Percentiles rank a stretch among this genome's conserved stretches.
Conservation (phyloP, 345 rosid species). For the Theobroma cacao region DNA sequence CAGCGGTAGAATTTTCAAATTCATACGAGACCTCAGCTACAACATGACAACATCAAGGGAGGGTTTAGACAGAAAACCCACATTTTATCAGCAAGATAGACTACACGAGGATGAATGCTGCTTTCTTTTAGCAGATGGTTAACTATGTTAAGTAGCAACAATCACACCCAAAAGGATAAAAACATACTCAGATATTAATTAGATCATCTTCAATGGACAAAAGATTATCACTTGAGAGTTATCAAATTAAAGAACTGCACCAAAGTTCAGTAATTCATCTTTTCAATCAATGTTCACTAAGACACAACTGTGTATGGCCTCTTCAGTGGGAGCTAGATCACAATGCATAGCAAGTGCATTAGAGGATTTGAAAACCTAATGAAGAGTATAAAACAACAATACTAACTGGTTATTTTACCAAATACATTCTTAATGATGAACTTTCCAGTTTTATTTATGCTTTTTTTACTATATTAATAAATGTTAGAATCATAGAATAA, state of each 20-base stretch:
- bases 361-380: neutral
- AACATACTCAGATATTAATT: neutral
- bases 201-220: neutral
- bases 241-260: neutral
- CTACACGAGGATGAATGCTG: neutral
- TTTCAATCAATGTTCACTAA: neutral
- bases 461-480: neutral
- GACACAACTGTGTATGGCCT: neutral
- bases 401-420: neutral
- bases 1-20: neutral
- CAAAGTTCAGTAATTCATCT: neutral
- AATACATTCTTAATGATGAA: neutral
- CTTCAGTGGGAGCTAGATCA: neutral
- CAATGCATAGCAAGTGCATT: neutral
- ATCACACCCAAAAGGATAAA: neutral
- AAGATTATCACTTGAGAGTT: neutral
- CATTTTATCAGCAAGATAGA: neutral
- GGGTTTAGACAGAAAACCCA: neutral
- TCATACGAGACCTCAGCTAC: neutral
- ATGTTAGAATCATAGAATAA: neutral
- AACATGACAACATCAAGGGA: neutral
- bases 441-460: neutral
- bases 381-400: neutral
- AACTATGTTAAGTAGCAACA: neutral
- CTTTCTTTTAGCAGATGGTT: conserved; percentile 5